These are phyloP conservation scores for Poterioochromonas sp. DNA, from an alignment of 352 stramenopile species.

Conservation along the genomic window DNA sequence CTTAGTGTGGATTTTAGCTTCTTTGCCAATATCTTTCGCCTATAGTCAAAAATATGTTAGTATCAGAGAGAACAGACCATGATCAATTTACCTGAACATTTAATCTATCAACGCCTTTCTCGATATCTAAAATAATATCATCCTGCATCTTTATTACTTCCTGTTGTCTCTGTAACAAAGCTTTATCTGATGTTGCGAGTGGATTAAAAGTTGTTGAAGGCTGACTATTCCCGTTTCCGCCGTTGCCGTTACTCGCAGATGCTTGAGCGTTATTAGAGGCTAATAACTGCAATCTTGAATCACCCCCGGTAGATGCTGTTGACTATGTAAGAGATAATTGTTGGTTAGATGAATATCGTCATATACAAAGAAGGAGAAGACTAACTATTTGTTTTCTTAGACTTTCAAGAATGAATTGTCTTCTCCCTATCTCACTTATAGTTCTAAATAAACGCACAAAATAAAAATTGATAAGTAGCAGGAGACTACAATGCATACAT, in stretches of 20 bases:
- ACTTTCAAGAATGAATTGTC: constrained; percentile 8
- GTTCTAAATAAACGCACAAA: background rate
- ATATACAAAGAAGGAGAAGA: background rate
- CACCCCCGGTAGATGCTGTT: background rate
- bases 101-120: constrained; percentile 20
- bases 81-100: background rate
- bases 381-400: background rate
- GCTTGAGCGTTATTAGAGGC: no score
- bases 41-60: background rate
- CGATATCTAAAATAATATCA: constrained; percentile 23
- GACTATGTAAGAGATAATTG: background rate
- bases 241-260: no score
- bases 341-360: background rate
- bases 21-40: constrained; percentile 1
- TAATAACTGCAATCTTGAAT: background rate
- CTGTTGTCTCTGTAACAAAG: constrained; percentile 17
- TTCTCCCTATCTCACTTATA: constrained; percentile 1
- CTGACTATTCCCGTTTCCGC: background rate
- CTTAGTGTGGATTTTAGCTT: constrained; percentile 11
- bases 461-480: background rate
- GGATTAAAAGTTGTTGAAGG: background rate
- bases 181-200: background rate
- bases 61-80: background rate
- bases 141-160: constrained; percentile 28
- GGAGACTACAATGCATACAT: background rate